Percentiles rank a stretch among this genome's conserved stretches.
Evolutionary conservation across 805 yeast species (phyloP).

Genomic region (Pichia kluyveri): DNA sequence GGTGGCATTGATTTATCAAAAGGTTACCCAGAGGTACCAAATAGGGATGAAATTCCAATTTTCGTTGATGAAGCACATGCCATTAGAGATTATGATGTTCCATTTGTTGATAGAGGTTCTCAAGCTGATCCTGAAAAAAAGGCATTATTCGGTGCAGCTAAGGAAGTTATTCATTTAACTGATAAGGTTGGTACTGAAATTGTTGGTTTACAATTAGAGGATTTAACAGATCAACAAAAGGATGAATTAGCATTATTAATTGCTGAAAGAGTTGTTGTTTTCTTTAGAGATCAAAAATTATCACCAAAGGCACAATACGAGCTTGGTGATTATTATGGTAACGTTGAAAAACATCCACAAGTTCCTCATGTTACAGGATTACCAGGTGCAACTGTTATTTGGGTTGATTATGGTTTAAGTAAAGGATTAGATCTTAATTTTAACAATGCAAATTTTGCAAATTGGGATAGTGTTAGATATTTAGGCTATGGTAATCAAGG

Average conservation of each 20-base stretch:
- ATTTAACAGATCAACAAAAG: conserved; percentile 33
- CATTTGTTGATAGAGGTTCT: conserved; percentile 27
- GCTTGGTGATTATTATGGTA: conserved; percentile 38
- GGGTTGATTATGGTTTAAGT: conserved; percentile 30
- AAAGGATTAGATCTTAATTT: conserved; percentile 16
- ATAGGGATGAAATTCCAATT: conserved; percentile 24
- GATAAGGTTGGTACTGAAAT: conserved; percentile 42
- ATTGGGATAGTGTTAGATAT: conserved; percentile 10
- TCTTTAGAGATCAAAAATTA: conserved; percentile 39
- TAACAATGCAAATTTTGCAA: conserved; percentile 13
- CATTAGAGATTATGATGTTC: conserved; percentile 26
- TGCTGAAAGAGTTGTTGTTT: conserved; percentile 42
- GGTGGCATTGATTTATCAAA: conserved; percentile 27
- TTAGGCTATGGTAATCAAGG: conserved; percentile 17
- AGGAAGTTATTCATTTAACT: conserved; percentile 34
- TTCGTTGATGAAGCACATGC: conserved; percentile 33
- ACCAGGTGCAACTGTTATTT: conserved; percentile 32
- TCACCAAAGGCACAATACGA: conserved; percentile 34
- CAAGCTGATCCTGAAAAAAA: conserved; percentile 34
- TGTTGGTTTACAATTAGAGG: conserved; percentile 36
- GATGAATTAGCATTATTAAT: conserved; percentile 39
- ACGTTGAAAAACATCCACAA: conserved; percentile 32
- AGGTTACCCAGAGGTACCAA: conserved; percentile 34
- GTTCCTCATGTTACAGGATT: conserved; percentile 28
- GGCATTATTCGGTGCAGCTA: conserved; percentile 32